Evolutionary conservation across 1,139 yeast species (phyloP).

Genomic region (Kodamaea plutei): DNA sequence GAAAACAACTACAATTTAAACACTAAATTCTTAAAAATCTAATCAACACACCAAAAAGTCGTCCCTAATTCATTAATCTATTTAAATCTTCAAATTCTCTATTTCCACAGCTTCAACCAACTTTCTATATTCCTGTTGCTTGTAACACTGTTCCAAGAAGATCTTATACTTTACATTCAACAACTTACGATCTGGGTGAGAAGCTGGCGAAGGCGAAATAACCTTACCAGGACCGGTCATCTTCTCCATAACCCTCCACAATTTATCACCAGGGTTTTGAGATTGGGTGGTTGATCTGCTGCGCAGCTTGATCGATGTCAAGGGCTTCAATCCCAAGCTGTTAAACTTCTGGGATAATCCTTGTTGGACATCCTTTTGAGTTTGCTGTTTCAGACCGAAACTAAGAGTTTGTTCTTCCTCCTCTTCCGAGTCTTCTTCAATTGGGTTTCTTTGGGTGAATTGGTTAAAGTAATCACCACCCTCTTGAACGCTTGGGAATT

Average conservation of each 20-base stretch:
- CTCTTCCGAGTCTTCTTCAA: constrained; percentile 30
- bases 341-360: constrained; percentile 40
- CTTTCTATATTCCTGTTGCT: constrained; percentile 72
- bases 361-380: constrained; percentile 37
- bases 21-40: no score
- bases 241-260: constrained; percentile 84
- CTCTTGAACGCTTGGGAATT: constrained; percentile 54
- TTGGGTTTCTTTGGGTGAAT: constrained; percentile 14
- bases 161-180: constrained; percentile 76
- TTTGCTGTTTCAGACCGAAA: constrained; percentile 51
- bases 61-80: no score
- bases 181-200: constrained; percentile 63
- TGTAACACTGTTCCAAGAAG: constrained; percentile 80
- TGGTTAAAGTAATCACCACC: constrained; percentile 48
- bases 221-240: constrained; percentile 82
- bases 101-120: constrained; percentile 59
- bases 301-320: constrained; percentile 17
- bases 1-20: no score
- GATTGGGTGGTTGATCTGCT: constrained; percentile 18
- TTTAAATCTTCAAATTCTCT: constrained; percentile 1
- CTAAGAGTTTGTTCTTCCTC: constrained; percentile 50
- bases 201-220: constrained; percentile 58
- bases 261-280: constrained; percentile 44
- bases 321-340: constrained; percentile 38
- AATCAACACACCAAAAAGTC: no score